phyloP scores from a whole-genome alignment of 1,284 basidiomycete genomes.

The Naganishia sp. region DNA sequence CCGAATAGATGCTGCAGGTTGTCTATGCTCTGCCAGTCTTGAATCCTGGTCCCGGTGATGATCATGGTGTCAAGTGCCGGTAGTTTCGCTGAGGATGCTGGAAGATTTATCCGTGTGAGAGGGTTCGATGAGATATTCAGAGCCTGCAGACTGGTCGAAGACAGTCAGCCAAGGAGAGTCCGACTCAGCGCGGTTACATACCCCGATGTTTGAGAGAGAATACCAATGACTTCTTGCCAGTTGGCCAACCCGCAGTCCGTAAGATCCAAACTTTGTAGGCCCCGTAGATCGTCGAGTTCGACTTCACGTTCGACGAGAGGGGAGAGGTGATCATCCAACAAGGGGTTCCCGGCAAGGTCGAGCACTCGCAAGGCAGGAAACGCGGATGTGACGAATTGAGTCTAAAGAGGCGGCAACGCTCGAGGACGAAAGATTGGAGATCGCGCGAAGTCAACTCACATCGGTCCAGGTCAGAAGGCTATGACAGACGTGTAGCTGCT shows the following conservation, averaged over 20 bases:
- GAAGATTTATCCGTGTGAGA: neutral
- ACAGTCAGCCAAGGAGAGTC: neutral
- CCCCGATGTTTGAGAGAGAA: constrained; percentile 4
- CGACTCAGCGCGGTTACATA: neutral
- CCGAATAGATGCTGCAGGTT: constrained; percentile 6
- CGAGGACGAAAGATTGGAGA: constrained; percentile 1
- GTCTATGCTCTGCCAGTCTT: constrained; percentile 21
- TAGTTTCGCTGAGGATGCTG: neutral
- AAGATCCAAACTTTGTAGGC: constrained; percentile 14
- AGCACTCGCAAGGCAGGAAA: constrained; percentile 67
- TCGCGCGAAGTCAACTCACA: constrained; percentile 49
- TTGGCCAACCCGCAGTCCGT: constrained; percentile 11
- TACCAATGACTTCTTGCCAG: constrained; percentile 23
- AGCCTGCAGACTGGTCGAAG: constrained; percentile 1
- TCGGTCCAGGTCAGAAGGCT: constrained; percentile 71
- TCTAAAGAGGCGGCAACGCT: constrained; percentile 35
- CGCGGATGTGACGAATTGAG: constrained; percentile 55
- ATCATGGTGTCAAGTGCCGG: constrained; percentile 7
- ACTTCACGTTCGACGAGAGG: neutral
- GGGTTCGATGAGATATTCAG: constrained; percentile 28
- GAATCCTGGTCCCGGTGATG: neutral
- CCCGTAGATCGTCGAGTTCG: neutral
- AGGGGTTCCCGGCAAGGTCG: constrained; percentile 74
- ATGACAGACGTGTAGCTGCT: constrained; percentile 73
- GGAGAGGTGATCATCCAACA: neutral